Base-by-base conservation (phyloP, 2,329 filamentous ascomycete genomes). In the Aureobasidium sp. region DNA sequence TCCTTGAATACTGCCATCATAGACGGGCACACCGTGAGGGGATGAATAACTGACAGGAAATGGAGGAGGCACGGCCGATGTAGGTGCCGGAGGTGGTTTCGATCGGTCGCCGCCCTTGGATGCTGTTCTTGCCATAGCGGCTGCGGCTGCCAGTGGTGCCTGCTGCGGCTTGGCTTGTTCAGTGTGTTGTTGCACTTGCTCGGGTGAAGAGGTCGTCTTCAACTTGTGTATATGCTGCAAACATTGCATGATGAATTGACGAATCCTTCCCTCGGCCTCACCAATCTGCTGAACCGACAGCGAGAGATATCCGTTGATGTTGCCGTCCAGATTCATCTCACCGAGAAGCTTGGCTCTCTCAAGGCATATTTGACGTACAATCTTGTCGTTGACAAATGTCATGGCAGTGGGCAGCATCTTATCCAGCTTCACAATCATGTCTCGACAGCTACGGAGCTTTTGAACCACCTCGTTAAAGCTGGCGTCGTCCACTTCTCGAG, bases 1-100 rank as follows among this genome's bases (percentile, higher is more conserved):
- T 55, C 78, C 76, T 22, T 77, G 78, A 22, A 77, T 75, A 25
- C 65, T 65, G 9, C 77, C 77, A 62, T 84, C 82, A 57, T 81
- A 82, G 64, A 80, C 79, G 9, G 84, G 83, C 62, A 84, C 78
- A 27, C 84, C 83, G 61, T 81, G 78, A 17, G 83, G 83, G 52
- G 81, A 82, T 29, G 78, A 76, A 17, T 76, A 78, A 59, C 79
- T 78, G 57, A 80, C 66, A 11, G 73, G 72, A 67, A 83, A 83
- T 12, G 82, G 82, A 34, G 82, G 78, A 44, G 81, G 76, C n/a
- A 79, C 73, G 9, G 77, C 73, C 7, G 78, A 81, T 22, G 81
- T 78, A 41, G 80, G 77, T 48, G 76, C 74, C 51, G 81, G 79
- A 31, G 60, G 49, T 51, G 77, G 72, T 66, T 75, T 77, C 57